Evolutionary conservation across 148 eudicot genomes (phyloP).

Genomic region (Silene latifolia): DNA sequence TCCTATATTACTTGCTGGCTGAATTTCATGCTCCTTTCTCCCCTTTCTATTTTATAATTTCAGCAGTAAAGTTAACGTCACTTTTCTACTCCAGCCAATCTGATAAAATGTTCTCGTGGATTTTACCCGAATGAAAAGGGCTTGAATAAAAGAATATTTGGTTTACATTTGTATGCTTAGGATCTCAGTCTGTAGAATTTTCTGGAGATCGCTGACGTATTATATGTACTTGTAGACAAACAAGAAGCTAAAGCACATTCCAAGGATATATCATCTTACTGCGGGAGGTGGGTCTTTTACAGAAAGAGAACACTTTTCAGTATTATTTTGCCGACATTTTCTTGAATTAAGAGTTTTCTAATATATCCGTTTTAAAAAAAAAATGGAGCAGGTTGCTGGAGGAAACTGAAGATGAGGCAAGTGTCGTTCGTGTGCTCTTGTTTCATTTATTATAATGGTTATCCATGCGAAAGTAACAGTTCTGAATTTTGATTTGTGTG

Average conservation of each 20-base stretch:
- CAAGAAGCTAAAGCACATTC: slow-evolving; percentile 95
- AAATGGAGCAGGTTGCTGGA: slow-evolving; percentile 78
- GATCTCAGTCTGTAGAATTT: neutral
- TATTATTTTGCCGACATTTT: neutral
- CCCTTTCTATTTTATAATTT: too few relatives aligned
- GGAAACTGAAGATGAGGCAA: slow-evolving; percentile 90
- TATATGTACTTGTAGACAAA: slow-evolving; percentile 45
- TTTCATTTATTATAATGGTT: neutral
- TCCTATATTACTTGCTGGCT: slow-evolving; percentile 19
- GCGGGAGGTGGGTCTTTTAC: slow-evolving; percentile 71
- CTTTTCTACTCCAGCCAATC: neutral
- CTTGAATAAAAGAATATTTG: neutral
- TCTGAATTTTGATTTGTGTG: slow-evolving; percentile 7
- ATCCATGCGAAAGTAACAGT: neutral
- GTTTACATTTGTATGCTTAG: neutral
- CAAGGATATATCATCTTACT: slow-evolving; percentile 81
- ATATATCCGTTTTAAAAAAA: slow-evolving; percentile 4
- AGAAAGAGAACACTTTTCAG: neutral
- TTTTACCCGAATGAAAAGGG: too few relatives aligned
- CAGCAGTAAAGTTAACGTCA: neutral
- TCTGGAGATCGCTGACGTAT: neutral
- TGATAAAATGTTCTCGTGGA: neutral
- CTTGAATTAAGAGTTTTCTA: neutral
- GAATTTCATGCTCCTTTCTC: neutral
- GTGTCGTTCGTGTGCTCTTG: slow-evolving; percentile 21